phyloP scores from a whole-genome alignment of 805 yeast genomes.

The Naumovozyma baii region DNA sequence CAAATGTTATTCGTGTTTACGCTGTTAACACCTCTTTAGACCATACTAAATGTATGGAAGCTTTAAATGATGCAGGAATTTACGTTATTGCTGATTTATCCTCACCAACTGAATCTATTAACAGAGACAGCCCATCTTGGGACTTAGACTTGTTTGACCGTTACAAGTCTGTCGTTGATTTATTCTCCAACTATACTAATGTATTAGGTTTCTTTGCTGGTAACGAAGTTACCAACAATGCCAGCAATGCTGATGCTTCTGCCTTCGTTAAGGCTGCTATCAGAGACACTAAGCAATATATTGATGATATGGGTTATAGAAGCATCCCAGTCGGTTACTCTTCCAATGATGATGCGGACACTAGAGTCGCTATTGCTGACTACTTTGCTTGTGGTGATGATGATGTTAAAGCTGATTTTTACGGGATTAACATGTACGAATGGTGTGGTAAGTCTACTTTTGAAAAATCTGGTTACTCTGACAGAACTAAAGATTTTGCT shows the following conservation, averaged over 20 bases:
- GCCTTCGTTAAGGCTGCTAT: conserved; percentile 78
- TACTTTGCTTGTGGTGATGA: conserved; percentile 68
- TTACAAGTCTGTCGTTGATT: conserved; percentile 61
- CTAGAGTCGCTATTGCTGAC: conserved; percentile 60
- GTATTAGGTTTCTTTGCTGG: conserved; percentile 79
- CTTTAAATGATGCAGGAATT: conserved; percentile 64
- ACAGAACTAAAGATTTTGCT: conserved; percentile 52
- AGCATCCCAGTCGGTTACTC: conserved; percentile 73
- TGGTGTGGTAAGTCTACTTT: conserved; percentile 70
- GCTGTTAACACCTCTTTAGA: conserved; percentile 57
- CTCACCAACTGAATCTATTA: conserved; percentile 53
- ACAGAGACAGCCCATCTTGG: conserved; percentile 59
- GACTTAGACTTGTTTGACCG: conserved; percentile 49
- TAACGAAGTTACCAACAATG: conserved; percentile 69
- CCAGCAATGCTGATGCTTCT: conserved; percentile 60
- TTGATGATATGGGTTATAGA: conserved; percentile 52
- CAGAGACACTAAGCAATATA: conserved; percentile 66
- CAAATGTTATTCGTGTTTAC: conserved; percentile 69
- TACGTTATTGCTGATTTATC: conserved; percentile 74
- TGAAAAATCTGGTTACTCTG: conserved; percentile 52
- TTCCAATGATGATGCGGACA: conserved; percentile 62
- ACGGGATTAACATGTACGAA: conserved; percentile 83
- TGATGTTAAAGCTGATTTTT: conserved; percentile 63
- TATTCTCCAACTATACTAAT: conserved; percentile 59
- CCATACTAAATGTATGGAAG: conserved; percentile 59